phyloP scores from a whole-genome alignment of 2,329 filamentous ascomycete species.

The Tolypocladium cylindrosporum region DNA sequence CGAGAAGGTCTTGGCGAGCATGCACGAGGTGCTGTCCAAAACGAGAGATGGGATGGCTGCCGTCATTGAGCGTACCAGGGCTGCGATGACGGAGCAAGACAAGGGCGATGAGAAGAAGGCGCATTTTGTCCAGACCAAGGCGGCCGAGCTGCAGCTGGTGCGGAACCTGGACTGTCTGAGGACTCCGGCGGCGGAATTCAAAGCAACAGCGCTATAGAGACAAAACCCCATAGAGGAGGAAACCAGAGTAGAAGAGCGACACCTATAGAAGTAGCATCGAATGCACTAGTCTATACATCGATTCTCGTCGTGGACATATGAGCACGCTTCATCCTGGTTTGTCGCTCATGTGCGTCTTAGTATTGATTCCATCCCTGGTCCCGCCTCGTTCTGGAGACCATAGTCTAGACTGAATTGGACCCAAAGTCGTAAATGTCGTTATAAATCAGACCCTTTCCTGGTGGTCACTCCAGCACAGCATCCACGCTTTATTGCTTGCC shows the following conservation, averaged over 20 bases:
- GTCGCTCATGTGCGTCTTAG: too few relatives aligned
- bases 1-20: constrained; percentile 82
- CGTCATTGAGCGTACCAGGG: constrained; percentile 33
- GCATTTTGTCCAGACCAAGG: constrained; percentile 65
- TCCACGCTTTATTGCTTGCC: constrained; percentile 29
- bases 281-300: background rate
- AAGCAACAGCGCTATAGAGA: constrained; percentile 39
- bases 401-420: background rate
- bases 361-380: background rate
- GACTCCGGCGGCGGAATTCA: constrained; percentile 54
- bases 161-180: constrained; percentile 61
- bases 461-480: background rate
- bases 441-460: background rate
- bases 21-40: constrained; percentile 73
- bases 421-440: background rate
- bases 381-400: background rate
- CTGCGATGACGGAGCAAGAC: constrained; percentile 31
- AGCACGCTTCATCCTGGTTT: background rate
- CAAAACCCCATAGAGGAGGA: background rate
- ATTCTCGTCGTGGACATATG: background rate
- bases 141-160: constrained; percentile 79
- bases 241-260: background rate
- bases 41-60: constrained; percentile 55
- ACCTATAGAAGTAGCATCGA: background rate
- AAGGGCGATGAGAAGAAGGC: constrained; percentile 42